A percentile compares a stretch with the other conserved stretches of the same genome.
These are phyloP conservation scores for Groenewaldozyma salmanticensis DNA, from an alignment of 805 yeast species.

Conservation along the genomic window DNA sequence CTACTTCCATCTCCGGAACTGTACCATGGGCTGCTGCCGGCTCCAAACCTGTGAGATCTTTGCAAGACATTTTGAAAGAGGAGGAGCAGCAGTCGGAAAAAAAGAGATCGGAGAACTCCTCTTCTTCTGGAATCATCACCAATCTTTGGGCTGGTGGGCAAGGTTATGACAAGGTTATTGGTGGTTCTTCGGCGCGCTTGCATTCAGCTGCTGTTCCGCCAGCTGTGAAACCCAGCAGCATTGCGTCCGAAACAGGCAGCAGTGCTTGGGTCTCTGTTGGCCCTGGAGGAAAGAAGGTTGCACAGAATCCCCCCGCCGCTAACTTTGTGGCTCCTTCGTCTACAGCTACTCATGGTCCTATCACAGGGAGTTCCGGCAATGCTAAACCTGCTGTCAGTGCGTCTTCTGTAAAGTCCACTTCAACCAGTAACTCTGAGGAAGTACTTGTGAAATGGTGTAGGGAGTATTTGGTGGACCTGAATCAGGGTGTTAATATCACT, in stretches of 20 bases:
- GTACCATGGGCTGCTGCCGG: neutral
- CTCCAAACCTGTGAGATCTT: slow-evolving; percentile 19
- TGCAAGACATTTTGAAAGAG: slow-evolving; percentile 31
- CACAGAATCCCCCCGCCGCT: slow-evolving; percentile 4
- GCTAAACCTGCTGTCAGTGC: slow-evolving; percentile 4
- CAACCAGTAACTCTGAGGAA: slow-evolving; percentile 20
- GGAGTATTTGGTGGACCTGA: slow-evolving; percentile 37
- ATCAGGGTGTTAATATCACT: slow-evolving; percentile 64
- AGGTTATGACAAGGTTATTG: neutral
- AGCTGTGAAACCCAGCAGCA: neutral
- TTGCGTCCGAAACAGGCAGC: neutral
- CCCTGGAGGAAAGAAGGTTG: slow-evolving; percentile 67
- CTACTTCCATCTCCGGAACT: neutral
- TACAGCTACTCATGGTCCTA: slow-evolving; percentile 10
- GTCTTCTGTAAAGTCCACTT: slow-evolving; percentile 5
- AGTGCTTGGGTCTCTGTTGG: slow-evolving; percentile 27
- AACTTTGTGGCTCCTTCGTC: slow-evolving; percentile 5
- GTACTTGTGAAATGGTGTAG: slow-evolving; percentile 33
- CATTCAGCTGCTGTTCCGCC: neutral
- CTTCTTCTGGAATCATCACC: slow-evolving; percentile 4
- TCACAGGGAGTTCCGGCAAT: slow-evolving; percentile 5
- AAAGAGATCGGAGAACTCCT: neutral
- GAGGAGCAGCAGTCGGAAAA: slow-evolving; percentile 24
- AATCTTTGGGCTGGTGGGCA: slow-evolving; percentile 1
- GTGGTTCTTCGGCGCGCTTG: neutral